Evolutionary conservation across 2,329 filamentous ascomycete genomes (phyloP).

Genomic region (Lachnum nothofagi): DNA sequence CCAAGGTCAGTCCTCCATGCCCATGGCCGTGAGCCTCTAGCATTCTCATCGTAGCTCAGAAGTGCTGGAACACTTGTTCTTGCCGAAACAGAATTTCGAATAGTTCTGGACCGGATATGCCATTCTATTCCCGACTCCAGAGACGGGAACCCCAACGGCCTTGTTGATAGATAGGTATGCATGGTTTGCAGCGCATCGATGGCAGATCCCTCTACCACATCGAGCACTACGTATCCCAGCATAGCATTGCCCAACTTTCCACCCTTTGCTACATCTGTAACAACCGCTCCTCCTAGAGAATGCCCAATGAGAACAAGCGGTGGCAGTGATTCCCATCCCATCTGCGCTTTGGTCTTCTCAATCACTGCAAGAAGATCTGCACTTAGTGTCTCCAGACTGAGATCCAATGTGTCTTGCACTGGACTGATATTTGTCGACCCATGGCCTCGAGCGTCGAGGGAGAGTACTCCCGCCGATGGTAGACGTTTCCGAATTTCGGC

Average conservation of each 20-base stretch:
- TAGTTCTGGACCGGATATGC: constrained; percentile 84
- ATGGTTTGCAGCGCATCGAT: constrained; percentile 93
- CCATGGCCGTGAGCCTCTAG: constrained; percentile 44
- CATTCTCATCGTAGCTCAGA: constrained; percentile 47
- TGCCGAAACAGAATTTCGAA: constrained; percentile 79
- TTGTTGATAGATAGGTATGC: constrained; percentile 81
- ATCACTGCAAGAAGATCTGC: constrained; percentile 69
- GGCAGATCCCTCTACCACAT: constrained; percentile 92
- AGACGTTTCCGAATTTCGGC: constrained; percentile 71
- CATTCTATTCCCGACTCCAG: constrained; percentile 81
- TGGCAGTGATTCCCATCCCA: constrained; percentile 71
- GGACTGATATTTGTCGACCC: constrained; percentile 58
- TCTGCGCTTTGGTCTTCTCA: constrained; percentile 56
- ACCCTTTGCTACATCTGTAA: constrained; percentile 73
- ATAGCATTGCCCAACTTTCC: constrained; percentile 62
- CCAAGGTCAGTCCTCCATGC: constrained; percentile 81
- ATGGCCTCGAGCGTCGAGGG: constrained; percentile 81
- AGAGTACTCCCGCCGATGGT: constrained; percentile 76
- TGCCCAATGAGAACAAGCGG: constrained; percentile 81
- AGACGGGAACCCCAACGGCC: constrained; percentile 73
- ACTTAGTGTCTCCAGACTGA: constrained; percentile 68
- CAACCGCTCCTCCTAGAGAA: constrained; percentile 85
- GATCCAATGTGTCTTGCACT: constrained; percentile 48
- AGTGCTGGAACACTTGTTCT: constrained; percentile 81
- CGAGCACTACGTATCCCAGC: constrained; percentile 82